phyloP scores from a whole-genome alignment of 768 basidiomycete genomes.

The Tulasnella sp. region DNA sequence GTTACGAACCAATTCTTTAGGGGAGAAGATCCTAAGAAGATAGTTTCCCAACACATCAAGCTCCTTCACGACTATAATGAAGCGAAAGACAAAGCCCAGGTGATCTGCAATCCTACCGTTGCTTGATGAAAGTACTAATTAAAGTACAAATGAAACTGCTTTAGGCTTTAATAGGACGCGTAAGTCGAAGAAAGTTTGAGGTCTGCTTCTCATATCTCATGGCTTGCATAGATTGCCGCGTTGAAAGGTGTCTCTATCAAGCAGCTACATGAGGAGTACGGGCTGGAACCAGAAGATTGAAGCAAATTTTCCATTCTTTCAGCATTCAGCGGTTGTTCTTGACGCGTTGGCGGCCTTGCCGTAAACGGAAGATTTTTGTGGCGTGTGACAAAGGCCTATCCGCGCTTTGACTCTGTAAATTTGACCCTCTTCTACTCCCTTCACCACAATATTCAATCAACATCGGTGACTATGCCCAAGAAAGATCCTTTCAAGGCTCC shows the following conservation, averaged over 20 bases:
- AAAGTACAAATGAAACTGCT: background rate
- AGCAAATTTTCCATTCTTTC: background rate
- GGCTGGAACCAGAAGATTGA: slow-evolving; percentile 61
- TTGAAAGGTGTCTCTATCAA: slow-evolving; percentile 70
- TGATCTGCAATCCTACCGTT: slow-evolving; percentile 37
- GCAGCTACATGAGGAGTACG: slow-evolving; percentile 74
- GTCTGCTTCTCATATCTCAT: background rate
- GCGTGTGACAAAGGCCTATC: background rate
- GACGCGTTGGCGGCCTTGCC: background rate
- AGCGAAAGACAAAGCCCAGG: slow-evolving; percentile 82
- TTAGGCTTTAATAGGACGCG: slow-evolving; percentile 10
- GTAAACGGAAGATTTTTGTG: background rate
- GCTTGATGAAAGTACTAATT: background rate
- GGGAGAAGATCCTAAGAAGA: slow-evolving; percentile 56
- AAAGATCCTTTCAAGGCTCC: slow-evolving; percentile 91
- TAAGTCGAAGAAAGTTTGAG: background rate
- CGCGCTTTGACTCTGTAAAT: slow-evolving; percentile 8
- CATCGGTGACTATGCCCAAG: slow-evolving; percentile 57
- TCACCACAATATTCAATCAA: background rate
- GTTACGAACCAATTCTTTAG: slow-evolving; percentile 40
- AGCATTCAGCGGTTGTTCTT: too few species aligned
- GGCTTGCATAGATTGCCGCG: slow-evolving; percentile 61
- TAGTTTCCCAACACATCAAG: slow-evolving; percentile 69
- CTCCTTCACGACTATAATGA: slow-evolving; percentile 78
- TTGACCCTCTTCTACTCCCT: background rate